Conservation (phyloP, 2,329 filamentous ascomycete genomes). For the Pseudopyricularia javanii region DNA sequence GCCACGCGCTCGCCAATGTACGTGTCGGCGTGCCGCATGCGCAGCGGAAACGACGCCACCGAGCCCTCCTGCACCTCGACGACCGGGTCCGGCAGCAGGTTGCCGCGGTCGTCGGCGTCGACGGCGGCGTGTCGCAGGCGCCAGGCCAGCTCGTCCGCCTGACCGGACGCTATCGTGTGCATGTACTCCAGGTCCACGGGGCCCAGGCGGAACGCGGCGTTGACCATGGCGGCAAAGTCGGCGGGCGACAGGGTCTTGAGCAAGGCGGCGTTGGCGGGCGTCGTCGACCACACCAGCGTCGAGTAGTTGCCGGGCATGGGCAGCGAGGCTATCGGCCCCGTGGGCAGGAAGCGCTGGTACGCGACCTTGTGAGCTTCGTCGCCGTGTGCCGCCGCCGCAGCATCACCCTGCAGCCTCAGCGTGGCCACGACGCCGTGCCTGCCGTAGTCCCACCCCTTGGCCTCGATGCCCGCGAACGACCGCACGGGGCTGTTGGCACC, state of each 20-base stretch:
- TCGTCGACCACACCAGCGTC: constrained; percentile 91
- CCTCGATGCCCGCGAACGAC: constrained; percentile 74
- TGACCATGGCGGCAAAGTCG: constrained; percentile 80
- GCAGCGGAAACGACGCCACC: constrained; percentile 81
- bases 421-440: constrained; percentile 88
- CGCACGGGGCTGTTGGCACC: constrained; percentile 91
- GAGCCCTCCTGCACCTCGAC: constrained; percentile 64
- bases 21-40: constrained; percentile 83
- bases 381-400: background rate
- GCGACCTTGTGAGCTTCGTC: constrained; percentile 58
- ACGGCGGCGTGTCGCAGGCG: constrained; percentile 46
- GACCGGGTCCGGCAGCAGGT: constrained; percentile 53
- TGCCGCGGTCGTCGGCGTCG: constrained; percentile 26
- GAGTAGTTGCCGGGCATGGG: constrained; percentile 75
- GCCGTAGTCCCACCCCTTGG: constrained; percentile 85
- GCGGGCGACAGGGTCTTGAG: constrained; percentile 61
- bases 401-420: constrained; percentile 47
- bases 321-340: constrained; percentile 81
- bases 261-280: constrained; percentile 62
- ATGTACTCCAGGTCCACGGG: constrained; percentile 74
- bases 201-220: constrained; percentile 78
- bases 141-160: constrained; percentile 72
- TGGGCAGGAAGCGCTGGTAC: constrained; percentile 90
- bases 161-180: constrained; percentile 47
- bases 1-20: constrained; percentile 87